Percentiles rank a stretch among this genome's conserved stretches.
Conservation (phyloP, 352 stramenopile species). For the Phytophthora nicotianae region DNA sequence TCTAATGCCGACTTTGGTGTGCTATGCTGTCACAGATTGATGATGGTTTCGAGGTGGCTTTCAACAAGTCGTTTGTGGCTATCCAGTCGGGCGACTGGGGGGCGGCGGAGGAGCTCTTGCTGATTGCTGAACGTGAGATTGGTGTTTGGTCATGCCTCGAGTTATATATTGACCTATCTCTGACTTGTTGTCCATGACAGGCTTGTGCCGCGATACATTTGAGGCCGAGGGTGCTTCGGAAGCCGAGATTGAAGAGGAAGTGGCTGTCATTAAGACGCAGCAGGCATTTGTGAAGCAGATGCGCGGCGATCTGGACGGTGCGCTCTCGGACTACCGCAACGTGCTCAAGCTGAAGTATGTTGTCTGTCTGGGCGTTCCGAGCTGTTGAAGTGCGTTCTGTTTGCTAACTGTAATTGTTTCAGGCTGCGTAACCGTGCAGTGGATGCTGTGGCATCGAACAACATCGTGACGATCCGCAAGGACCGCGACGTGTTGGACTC, state of each 20-base stretch:
- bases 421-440: conserved; percentile 70
- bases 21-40: conserved; percentile 46
- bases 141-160: background rate
- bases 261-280: conserved; percentile 76
- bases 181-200: conserved; percentile 32
- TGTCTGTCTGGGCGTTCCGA: background rate
- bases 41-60: conserved; percentile 81
- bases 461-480: conserved; percentile 82
- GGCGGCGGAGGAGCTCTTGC: conserved; percentile 48
- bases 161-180: background rate
- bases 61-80: conserved; percentile 86
- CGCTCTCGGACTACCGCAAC: conserved; percentile 75
- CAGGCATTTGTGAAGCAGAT: conserved; percentile 83
- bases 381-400: conserved; percentile 2
- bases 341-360: conserved; percentile 83
- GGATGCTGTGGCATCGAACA: conserved; percentile 75
- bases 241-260: conserved; percentile 71
- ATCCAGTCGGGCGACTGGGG: conserved; percentile 69
- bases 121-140: conserved; percentile 65
- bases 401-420: conserved; percentile 12
- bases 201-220: conserved; percentile 69
- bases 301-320: conserved; percentile 66
- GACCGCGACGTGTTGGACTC: conserved; percentile 85
- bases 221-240: conserved; percentile 55
- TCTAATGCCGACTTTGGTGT: conserved; percentile 2